Conservation (phyloP, 2,329 filamentous ascomycete genomes). For the Colletotrichum lupini region DNA sequence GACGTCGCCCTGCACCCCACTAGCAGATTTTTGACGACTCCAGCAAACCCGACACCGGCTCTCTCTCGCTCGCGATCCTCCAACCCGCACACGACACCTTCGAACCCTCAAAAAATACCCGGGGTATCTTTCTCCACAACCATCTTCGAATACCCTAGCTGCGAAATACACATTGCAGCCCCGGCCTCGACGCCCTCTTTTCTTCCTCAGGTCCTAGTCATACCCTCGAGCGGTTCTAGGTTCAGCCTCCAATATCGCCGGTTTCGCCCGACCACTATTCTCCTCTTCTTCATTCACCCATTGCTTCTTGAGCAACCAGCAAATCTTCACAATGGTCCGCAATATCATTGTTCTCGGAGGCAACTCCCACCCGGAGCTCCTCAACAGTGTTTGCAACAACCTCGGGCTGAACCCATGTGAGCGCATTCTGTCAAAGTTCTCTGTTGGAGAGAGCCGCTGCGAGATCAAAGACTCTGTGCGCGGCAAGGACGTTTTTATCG, state of each 20-base stretch:
- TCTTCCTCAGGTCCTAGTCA: not conserved
- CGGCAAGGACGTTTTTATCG: slow-evolving; percentile 98
- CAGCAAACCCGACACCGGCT: slow-evolving; percentile 35
- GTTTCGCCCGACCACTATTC: slow-evolving; percentile 25
- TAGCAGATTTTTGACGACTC: slow-evolving; percentile 36
- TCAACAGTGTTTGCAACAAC: slow-evolving; percentile 87
- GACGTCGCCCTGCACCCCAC: slow-evolving; percentile 34
- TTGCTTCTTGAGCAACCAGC: not conserved
- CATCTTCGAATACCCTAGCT: not conserved
- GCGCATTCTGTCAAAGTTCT: slow-evolving; percentile 90
- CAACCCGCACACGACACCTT: slow-evolving; percentile 26
- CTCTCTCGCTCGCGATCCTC: slow-evolving; percentile 31
- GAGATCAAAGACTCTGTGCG: slow-evolving; percentile 97
- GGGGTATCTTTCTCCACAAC: not conserved
- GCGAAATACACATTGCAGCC: not conserved
- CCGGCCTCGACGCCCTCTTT: not conserved
- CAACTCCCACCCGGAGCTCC: slow-evolving; percentile 89
- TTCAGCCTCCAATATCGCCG: slow-evolving; percentile 5
- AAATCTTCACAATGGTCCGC: slow-evolving; percentile 75
- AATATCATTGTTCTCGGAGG: slow-evolving; percentile 95
- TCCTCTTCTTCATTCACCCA: not conserved
- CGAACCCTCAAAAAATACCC: not conserved
- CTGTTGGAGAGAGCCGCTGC: slow-evolving; percentile 92
- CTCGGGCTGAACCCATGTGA: slow-evolving; percentile 88
- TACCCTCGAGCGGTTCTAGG: not conserved